Conservation (phyloP, 2,329 filamentous ascomycete genomes). For the Dothideomycetes sp. region DNA sequence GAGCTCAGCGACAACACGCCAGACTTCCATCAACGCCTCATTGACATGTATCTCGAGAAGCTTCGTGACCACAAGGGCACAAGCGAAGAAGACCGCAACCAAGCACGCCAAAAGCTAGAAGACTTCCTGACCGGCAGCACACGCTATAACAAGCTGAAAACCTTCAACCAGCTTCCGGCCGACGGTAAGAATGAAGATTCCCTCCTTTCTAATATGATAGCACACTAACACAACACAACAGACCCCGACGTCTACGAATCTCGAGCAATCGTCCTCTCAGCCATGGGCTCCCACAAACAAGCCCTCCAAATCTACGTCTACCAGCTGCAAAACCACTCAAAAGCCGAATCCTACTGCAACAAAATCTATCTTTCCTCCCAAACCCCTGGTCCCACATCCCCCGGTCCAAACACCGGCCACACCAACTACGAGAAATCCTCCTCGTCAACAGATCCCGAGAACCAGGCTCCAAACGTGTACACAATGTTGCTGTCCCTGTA, state of each 20-base stretch:
- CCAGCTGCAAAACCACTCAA: constrained; percentile 74
- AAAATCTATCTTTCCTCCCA: constrained; percentile 53
- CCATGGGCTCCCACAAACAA: constrained; percentile 92
- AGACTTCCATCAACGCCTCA: constrained; percentile 77
- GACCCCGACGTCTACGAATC: constrained; percentile 82
- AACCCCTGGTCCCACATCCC: constrained; percentile 3
- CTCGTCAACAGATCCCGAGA: constrained; percentile 39
- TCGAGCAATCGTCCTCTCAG: constrained; percentile 81
- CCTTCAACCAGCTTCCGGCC: constrained; percentile 66
- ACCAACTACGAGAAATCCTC: constrained; percentile 18
- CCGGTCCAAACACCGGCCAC: constrained; percentile 3
- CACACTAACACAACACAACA: constrained; percentile 26
- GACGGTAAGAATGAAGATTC: constrained; percentile 51
- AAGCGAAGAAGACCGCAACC: constrained; percentile 26
- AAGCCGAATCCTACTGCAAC: constrained; percentile 98
- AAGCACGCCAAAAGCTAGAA: constrained; percentile 50
- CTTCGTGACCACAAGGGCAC: constrained; percentile 31
- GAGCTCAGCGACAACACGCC: constrained; percentile 78
- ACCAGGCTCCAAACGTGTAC: constrained; percentile 67
- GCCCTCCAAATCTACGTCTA: constrained; percentile 97
- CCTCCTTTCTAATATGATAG: neutral
- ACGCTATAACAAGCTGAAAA: constrained; percentile 59
- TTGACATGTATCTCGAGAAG: constrained; percentile 58
- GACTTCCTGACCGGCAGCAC: constrained; percentile 65
- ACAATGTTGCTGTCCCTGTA: constrained; percentile 85